Evolutionary conservation across 192 early-diverging fungal genomes (phyloP).

Genomic region (Backusella macrospora): DNA sequence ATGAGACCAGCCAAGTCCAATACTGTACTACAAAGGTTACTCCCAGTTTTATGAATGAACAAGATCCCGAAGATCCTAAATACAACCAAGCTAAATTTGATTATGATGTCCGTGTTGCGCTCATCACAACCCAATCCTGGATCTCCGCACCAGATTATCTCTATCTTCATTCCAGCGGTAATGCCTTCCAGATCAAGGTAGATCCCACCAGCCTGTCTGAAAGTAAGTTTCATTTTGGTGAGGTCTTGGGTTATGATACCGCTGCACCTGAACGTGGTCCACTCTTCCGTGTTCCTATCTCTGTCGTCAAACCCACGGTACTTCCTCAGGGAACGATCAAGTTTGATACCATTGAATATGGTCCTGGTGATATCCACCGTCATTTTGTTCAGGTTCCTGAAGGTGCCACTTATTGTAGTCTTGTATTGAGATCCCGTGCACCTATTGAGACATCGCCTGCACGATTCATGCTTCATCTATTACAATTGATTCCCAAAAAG

Average conservation of each 20-base stretch:
- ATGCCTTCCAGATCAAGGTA: slow-evolving; percentile 70
- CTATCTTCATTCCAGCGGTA: slow-evolving; percentile 65
- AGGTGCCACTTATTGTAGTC: slow-evolving; percentile 79
- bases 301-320: slow-evolving; percentile 77
- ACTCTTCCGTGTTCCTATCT: slow-evolving; percentile 86
- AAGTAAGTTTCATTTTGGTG: slow-evolving; percentile 76
- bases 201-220: slow-evolving; percentile 80
- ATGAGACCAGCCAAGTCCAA: slow-evolving; percentile 69
- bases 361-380: slow-evolving; percentile 78
- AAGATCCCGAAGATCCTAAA: slow-evolving; percentile 59
- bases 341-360: slow-evolving; percentile 65
- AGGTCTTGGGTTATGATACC: slow-evolving; percentile 83
- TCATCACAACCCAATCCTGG: slow-evolving; percentile 77
- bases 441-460: slow-evolving; percentile 59
- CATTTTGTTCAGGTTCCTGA: slow-evolving; percentile 81
- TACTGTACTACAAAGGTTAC: slow-evolving; percentile 55
- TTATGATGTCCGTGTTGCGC: slow-evolving; percentile 77
- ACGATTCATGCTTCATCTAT: slow-evolving; percentile 65
- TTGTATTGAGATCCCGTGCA: slow-evolving; percentile 38
- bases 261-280: slow-evolving; percentile 69
- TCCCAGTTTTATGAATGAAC: slow-evolving; percentile 67
- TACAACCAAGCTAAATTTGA: slow-evolving; percentile 65
- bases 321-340: slow-evolving; percentile 43
- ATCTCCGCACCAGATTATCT: slow-evolving; percentile 74
- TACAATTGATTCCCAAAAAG: slow-evolving; percentile 78